Evolutionary conservation across 495 filamentous ascomycete species (phyloP), one percentile per base, ranked within the genome.

Genomic region (Hyaloscypha variabilis): DNA sequence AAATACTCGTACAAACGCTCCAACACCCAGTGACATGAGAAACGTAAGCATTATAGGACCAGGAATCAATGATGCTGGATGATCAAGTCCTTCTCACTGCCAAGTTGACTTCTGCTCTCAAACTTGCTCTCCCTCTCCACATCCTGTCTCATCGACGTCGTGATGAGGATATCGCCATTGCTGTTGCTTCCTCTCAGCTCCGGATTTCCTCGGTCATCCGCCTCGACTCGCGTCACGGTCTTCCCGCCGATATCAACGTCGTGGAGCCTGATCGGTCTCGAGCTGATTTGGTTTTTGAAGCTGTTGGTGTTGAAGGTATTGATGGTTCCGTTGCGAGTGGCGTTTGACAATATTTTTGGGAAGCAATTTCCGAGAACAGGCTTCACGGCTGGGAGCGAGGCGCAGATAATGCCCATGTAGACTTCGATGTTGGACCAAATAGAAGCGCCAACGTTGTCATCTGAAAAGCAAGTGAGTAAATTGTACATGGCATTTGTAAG

Each of bases 381-480:
- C 10, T 77, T 78, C 24, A 84, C 68, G 1, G 82, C 81, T 28
- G 36, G 55, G 21, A 72, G 66, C 24, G 69, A 71, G 6, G 75
- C 72, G 49, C 74, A 76, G 56, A 75, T 68, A n/a, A 77, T 75
- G 23, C 72, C 74, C 13, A 70, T 67, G 63, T 75, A 75, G 17
- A 76, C 62, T 64, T 77, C 75, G 26, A 77, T 73, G 64, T 70
- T 66, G 65, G 83, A 84, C 72, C 83, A 80, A 23, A 83, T 75
- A 17, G 73, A 76, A 11, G 80, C 70, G 17, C 72, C 57, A 49
- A 75, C 72, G 34, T 77, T 75, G 26, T 54, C 51, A 11, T 29
- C 51, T 54, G 26, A 24, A 25, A 6, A 1, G 19, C 10, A n/a
- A 23, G n/a, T 36, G 8, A 46, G 39, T 34, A 13, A 8, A 13